Evolutionary conservation across 2,329 filamentous ascomycete species (phyloP), one percentile per base, ranked within the genome.

Genomic region (Pseudomassariella vexata): DNA sequence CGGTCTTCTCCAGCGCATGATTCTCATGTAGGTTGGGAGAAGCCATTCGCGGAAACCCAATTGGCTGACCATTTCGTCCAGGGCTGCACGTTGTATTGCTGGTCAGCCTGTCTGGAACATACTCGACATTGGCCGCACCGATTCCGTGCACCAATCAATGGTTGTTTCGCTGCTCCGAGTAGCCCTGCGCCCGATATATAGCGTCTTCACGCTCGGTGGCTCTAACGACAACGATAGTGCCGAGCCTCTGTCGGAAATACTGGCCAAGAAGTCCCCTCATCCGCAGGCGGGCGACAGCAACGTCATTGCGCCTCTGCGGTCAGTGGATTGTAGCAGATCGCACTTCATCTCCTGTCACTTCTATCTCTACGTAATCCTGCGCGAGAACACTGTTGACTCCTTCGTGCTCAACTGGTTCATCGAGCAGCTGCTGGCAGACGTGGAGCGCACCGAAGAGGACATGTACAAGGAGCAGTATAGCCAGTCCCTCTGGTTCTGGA

Each of bases 311-410:
- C 39, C 42, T 12, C 33, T 47, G 19, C 36, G 38, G 38, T 48
- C 50, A n/a, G 49, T 56, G 18, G 52, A 55, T 36, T 40, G 56
- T 33, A 67, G 62, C 40, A 56, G 63, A 28, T 62, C 59, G 22
- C 62, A 60, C 33, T 66, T 65, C 46, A 63, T 66, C 33, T 60
- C 63, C 24, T 65, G 62, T 20, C 66, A 66, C 45, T 63, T 67
- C 46, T 67, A 66, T 44, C 55, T 67, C 24, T 60, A 62, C 49
- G 57, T 64, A 28, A 63, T 66, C 38, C 46, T 67, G 36, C 61
- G 62, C 23, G 55, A 63, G 32, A 55, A 50, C 22, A 49, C 53
- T 19, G 55, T 67, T 23, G 62, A 65, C 38, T 57, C 59, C 17
- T 62, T 64, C 34, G 53, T 67, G 22, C 54, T 63, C 5, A 62